Percentiles rank a stretch among this genome's conserved stretches.
These are phyloP conservation scores for Pyrenophora graminea DNA, from an alignment of 2,329 filamentous ascomycete species.

Conservation along the genomic window DNA sequence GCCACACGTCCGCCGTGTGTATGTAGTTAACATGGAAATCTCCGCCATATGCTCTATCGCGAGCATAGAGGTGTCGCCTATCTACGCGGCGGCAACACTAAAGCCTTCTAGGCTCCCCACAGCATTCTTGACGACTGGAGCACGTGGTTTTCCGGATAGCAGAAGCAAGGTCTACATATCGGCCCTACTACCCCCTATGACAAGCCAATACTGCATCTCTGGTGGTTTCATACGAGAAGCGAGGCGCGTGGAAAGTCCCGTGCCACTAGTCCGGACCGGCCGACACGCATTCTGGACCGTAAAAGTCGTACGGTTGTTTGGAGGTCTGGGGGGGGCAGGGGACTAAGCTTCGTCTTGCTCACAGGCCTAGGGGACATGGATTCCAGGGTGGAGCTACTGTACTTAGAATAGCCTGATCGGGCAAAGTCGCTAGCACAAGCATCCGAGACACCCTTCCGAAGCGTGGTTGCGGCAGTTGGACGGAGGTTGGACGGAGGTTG, in stretches of 20 bases:
- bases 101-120: not conserved
- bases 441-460: not conserved
- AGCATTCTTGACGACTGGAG: not conserved
- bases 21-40: not conserved
- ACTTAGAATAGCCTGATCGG: too few species aligned
- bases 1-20: not conserved
- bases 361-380: too few species aligned
- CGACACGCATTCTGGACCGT: too few species aligned
- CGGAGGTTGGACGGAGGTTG: slow-evolving; percentile 4
- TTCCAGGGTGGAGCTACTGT: too few species aligned
- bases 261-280: not conserved
- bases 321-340: too few species aligned
- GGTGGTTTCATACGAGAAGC: not conserved
- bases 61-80: not conserved
- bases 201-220: not conserved
- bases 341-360: too few species aligned
- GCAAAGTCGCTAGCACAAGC: not conserved
- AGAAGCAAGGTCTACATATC: not conserved
- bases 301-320: too few species aligned
- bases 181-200: not conserved
- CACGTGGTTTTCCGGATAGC: not conserved
- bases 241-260: slow-evolving; percentile 4
- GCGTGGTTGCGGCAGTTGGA: slow-evolving; percentile 2
- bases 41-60: not conserved
- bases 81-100: not conserved